Evolutionary conservation across 169 alveolate species (phyloP), one percentile per base, ranked within the genome.

Genomic region (Plasmodium reichenowi): DNA sequence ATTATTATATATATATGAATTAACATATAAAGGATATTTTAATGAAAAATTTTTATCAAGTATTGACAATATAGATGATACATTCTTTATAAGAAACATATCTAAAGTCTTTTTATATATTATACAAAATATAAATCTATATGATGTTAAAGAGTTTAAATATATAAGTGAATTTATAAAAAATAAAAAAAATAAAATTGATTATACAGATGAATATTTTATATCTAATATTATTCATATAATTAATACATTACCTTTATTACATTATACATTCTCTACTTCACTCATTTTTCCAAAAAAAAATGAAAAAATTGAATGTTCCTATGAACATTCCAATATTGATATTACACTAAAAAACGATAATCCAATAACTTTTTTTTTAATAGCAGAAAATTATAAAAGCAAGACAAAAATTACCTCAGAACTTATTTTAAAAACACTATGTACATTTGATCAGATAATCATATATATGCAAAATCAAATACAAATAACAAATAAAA

Each of bases 181-280:
- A 15, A 43, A 47, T 38, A 6, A 29, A 38, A 38, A 38, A 10
- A 38, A 67, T 43, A 22, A 38, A 7, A 15, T 38, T 2, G 24
- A 38, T 48, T 71, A 20, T 50, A 48, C 80, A 2, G 80, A 71
- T 10, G 48, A 50, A 15, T 2, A 48, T 48, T 71, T 71, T 20
- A 71, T 71, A 48, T n/a, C 43, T 47, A 71, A 71, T 71, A 64
- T 71, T 47, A 71, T 71, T 9, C 64, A 8, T 50, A 13, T 71
- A 71, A 22, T 71, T 8, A 71, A 52, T 12, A 17, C 66, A 8
- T 8, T 71, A 22, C 17, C 12, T 12, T 20, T 71, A 3, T 50
- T 71, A 9, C 17, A 71, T 71, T 10, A 45, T 20, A 71, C 80
- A 12, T 71, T 50, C 54, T 17, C 62, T 4, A 71, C 48, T 9